These are phyloP conservation scores for Diplodia sapinea DNA, from an alignment of 2,329 filamentous ascomycete genomes.

Conservation along the genomic window DNA sequence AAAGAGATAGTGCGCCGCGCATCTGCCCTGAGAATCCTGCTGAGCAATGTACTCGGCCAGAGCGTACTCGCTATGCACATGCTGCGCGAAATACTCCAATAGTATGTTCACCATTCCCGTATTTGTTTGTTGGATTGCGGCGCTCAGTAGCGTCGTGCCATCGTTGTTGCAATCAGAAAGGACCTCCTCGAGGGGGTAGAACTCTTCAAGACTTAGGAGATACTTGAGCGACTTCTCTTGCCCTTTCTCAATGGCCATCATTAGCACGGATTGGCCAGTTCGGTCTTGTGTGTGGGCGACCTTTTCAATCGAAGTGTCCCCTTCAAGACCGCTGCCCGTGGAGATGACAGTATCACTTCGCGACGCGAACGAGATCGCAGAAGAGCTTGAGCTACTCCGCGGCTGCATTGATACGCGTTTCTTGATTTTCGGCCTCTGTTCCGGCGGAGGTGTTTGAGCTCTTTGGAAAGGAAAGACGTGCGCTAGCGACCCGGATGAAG, in stretches of 20 bases:
- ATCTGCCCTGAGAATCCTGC: constrained; percentile 85
- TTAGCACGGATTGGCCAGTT: constrained; percentile 78
- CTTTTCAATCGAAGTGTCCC: constrained; percentile 82
- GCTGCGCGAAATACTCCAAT: constrained; percentile 69
- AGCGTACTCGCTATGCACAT: constrained; percentile 60
- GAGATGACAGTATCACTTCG: constrained; percentile 79
- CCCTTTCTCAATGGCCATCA: constrained; percentile 63
- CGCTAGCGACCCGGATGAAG: constrained; percentile 58
- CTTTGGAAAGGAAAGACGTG: constrained; percentile 93
- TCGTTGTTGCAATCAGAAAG: constrained; percentile 88
- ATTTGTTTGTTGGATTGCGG: constrained; percentile 85
- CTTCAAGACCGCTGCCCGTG: constrained; percentile 74
- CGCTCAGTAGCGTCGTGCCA: constrained; percentile 85
- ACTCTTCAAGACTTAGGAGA: constrained; percentile 75
- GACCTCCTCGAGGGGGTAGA: constrained; percentile 73
- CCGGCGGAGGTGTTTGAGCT: constrained; percentile 56
- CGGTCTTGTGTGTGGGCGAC: constrained; percentile 72
- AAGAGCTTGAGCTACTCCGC: constrained; percentile 84
- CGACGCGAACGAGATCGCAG: constrained; percentile 82
- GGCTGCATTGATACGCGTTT: constrained; percentile 85
- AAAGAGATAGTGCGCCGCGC: constrained; percentile 94
- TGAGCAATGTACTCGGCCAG: constrained; percentile 72
- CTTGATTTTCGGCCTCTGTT: constrained; percentile 65
- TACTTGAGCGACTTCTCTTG: constrained; percentile 77
- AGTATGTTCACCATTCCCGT: constrained; percentile 75